Percentiles rank a stretch among this genome's conserved stretches.
Evolutionary conservation across 2,329 filamentous ascomycete genomes (phyloP).

Genomic region (Colletotrichum sp.): DNA sequence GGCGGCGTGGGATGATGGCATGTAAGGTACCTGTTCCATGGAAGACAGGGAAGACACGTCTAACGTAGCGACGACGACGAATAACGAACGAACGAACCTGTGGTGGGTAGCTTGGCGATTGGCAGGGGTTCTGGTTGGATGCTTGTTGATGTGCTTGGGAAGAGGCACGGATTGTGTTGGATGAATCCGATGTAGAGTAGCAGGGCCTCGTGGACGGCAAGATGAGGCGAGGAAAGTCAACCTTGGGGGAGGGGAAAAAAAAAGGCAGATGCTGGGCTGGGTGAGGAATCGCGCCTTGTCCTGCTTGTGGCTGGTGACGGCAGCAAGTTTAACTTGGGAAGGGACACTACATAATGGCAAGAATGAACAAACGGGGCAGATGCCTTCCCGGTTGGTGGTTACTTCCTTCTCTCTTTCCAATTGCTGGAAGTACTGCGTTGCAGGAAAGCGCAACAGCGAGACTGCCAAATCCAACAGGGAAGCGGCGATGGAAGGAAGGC

Average conservation of each 20-base stretch:
- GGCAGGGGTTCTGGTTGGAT: background rate
- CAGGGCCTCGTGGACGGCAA: background rate
- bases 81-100: background rate
- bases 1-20: background rate
- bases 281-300: background rate
- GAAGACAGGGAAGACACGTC: background rate
- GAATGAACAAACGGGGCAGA: background rate
- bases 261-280: background rate
- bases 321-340: background rate
- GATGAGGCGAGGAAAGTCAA: background rate
- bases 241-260: background rate
- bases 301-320: background rate
- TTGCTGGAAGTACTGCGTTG: background rate
- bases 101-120: conserved; percentile 1
- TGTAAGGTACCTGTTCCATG: background rate
- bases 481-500: background rate
- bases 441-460: background rate
- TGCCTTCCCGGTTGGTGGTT: background rate
- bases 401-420: background rate
- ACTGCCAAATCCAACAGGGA: background rate
- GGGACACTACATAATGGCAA: background rate
- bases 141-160: background rate
- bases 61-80: background rate
- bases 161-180: background rate
- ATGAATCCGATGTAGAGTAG: background rate